Base-by-base conservation (phyloP, 1,284 basidiomycete species). In the Uromyces viciae-fabae region DNA sequence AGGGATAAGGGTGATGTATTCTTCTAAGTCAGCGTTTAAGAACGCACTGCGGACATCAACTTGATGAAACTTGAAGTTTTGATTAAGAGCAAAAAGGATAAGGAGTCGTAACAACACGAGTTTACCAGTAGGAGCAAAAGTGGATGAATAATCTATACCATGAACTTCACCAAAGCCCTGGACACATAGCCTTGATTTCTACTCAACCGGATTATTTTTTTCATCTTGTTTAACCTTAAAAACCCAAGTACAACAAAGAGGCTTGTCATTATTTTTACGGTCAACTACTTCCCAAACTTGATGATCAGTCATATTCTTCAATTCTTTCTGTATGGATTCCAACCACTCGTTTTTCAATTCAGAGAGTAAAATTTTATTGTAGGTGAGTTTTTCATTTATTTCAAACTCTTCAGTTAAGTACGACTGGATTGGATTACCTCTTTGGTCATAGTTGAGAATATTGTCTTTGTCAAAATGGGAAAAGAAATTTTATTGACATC, bases 191-290 rank as follows among this genome's bases (percentile, higher is more conserved):
- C 22, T 11, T 49, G 46, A 11, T 22, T 49, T 49, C 11, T 49
- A 49, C 46, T 49, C 46, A 49, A 49, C n/a, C n/a, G n/a, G n/a
- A n/a, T n/a, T n/a, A n/a, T n/a, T n/a, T n/a, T n/a, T 60, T 28
- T 64, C 28, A 54, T 73, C 43, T 36, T 56, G 52, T 31, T 73
- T 73, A 1, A 73, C 49, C 31, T 73, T 73, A 25, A 73, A 73
- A 11, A 73, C 71, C 71, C 71, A 73, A 52, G 71, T 73, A n/a
- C 43, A 52, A n/a, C 46, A 33, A 5, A 73, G 36, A 15, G 17
- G 9, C 60, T 64, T 64, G 7, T 36, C 15, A 11, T 33, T 5
- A 4, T 64, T 19, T 3, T 64, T 17, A 15, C 40, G 36, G 15
- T 64, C 22, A 11, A 64, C 60, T 38, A 64, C 40, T 5, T 38